Conservation (phyloP, 1,284 basidiomycete species). For the Thecaphora frezii region DNA sequence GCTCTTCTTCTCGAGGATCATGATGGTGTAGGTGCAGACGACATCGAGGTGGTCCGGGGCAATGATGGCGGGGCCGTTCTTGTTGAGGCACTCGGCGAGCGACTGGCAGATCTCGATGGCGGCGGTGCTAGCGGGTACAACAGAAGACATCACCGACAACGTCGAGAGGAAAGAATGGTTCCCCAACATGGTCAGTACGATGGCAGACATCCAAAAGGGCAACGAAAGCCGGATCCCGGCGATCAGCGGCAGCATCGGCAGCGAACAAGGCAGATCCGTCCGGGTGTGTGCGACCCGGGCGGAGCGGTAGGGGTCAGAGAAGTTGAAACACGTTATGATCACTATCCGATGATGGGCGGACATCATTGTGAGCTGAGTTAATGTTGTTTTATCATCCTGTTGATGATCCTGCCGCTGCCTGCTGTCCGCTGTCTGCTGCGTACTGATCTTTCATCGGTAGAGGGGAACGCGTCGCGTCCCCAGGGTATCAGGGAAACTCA, state of each 20-base stretch:
- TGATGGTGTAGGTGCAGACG: conserved; percentile 55
- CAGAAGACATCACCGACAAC: too few relatives aligned
- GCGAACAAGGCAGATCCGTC: too few relatives aligned
- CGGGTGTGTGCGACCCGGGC: too few relatives aligned
- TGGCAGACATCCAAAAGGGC: too few relatives aligned
- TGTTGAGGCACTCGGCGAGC: conserved; percentile 85
- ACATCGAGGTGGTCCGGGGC: conserved; percentile 65
- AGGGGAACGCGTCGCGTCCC: neutral
- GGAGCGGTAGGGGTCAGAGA: conserved; percentile 42
- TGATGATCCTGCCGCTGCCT: neutral
- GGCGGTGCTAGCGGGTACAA: conserved; percentile 84
- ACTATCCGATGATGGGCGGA: conserved; percentile 55
- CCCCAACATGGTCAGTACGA: too few relatives aligned
- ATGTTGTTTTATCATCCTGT: conserved; percentile 67
- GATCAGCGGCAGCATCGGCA: conserved; percentile 1
- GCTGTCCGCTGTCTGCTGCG: neutral
- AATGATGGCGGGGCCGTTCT: conserved; percentile 78
- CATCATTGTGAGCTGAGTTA: conserved; percentile 86
- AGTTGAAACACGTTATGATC: conserved; percentile 44
- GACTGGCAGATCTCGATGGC: conserved; percentile 82
- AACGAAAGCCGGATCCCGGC: conserved; percentile 2
- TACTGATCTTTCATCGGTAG: neutral
- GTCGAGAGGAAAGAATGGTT: too few relatives aligned
- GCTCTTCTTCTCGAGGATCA: conserved; percentile 72
- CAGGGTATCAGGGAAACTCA: conserved; percentile 64